Base-by-base conservation (phyloP, 768 basidiomycete genomes). In the Leccinum arenicola region DNA sequence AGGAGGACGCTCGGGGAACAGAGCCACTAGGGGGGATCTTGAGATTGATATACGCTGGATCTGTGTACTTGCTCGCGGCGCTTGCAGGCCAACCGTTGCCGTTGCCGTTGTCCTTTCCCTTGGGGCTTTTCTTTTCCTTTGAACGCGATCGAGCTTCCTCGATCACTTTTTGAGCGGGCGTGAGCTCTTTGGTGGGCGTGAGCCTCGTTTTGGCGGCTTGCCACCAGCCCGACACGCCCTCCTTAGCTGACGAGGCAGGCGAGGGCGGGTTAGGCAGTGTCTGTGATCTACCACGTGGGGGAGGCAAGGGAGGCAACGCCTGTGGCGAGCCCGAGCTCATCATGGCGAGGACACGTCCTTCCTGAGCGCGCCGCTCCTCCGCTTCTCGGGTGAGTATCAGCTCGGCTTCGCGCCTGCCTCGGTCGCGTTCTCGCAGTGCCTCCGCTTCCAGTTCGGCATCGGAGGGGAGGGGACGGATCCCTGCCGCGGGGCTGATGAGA, bases 371-470 rank as follows among this genome's bases (percentile, higher is more conserved):
- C 19, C 89, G 76, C 62, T 90, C 86, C 54, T 85, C 81, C 0
- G 89, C 86, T 71, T 93, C 92, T 55, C 73, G 78, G 0, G 80
- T 85, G 29, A 93, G 74, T 62, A 93, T 93, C 1, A 78, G 80
- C 70, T 93, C 91, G 1, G 91, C 91, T 69, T 93, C 90, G 40
- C 84, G 78, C 58, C 92, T 76, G 63, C 87, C 88, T 47, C 79
- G 76, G 64, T 93, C 91, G 48, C 91, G 83, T 69, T 93, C 91
- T 27, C 84, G 76, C 59, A 87, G 82, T 9, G 89, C 91, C 61
- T 92, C 88, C 3, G 88, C 89, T 73, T 93, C 91, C 9, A 94
- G 73, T 68, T 94, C 89, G 1, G 87, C 89, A 67, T 92, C 89
- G 2, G 86, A 83, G 2, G 82, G 88, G 21, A 82, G 74, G 7